phyloP scores from a whole-genome alignment of 768 basidiomycete genomes.

The Lyophyllum decastes region DNA sequence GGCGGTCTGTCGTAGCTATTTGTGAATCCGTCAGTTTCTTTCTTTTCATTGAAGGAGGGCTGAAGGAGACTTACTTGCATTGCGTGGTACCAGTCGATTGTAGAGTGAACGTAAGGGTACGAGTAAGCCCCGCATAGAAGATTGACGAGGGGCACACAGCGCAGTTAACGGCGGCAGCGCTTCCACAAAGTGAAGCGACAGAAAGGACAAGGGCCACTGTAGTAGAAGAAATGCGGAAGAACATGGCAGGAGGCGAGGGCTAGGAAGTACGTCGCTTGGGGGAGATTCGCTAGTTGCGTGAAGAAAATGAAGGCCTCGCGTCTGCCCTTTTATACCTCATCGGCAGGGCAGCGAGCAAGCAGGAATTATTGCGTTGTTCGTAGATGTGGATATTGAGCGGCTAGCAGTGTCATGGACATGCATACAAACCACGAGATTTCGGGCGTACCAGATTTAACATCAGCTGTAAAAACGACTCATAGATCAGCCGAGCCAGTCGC shows the following conservation, averaged over 20 bases:
- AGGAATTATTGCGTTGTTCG: neutral
- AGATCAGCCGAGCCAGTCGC: too few species aligned
- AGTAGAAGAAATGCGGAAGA: constrained; percentile 1
- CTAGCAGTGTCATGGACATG: neutral
- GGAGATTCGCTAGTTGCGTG: neutral
- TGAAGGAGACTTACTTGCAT: constrained; percentile 10
- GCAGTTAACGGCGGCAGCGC: constrained; percentile 3
- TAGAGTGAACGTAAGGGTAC: constrained; percentile 1
- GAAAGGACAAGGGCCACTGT: neutral
- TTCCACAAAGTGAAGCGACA: neutral
- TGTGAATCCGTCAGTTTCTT: neutral
- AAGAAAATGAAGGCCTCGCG: neutral
- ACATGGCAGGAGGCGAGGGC: neutral
- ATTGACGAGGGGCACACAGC: constrained; percentile 13
- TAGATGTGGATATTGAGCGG: neutral
- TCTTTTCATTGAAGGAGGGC: neutral
- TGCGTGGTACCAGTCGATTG: constrained; percentile 1
- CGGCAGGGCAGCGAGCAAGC: neutral
- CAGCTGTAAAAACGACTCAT: too few species aligned
- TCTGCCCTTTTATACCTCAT: neutral
- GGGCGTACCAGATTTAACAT: too few species aligned
- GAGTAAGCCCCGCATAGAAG: constrained; percentile 8
- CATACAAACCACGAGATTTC: neutral
- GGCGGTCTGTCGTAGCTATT: neutral
- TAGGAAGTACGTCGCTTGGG: neutral